phyloP scores from a whole-genome alignment of 768 basidiomycete species.

The Suillus weaverae region DNA sequence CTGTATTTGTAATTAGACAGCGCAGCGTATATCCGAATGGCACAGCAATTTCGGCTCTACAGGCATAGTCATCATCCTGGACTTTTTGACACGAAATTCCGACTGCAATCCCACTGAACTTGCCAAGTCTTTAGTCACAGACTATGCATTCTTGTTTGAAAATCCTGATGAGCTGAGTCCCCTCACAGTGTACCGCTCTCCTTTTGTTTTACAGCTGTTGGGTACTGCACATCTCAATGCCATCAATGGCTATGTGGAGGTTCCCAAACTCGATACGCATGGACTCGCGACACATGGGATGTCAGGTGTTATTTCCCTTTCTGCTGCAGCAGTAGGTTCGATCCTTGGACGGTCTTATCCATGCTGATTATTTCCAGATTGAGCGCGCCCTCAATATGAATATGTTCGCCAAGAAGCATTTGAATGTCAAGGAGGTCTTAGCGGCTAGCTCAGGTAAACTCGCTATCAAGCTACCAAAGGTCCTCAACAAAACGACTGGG shows the following conservation, averaged over 20 bases:
- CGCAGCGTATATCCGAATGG: conserved; percentile 6
- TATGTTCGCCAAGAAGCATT: no score
- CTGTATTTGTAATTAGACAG: background rate
- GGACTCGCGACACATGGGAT: background rate
- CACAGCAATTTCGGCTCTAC: conserved; percentile 10
- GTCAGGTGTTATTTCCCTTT: conserved; percentile 2
- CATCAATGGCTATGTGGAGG: conserved; percentile 1
- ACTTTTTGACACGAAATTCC: background rate
- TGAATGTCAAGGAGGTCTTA: no score
- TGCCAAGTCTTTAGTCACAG: no score
- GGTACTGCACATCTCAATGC: conserved; percentile 3
- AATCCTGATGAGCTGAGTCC: background rate
- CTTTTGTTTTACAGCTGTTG: conserved; percentile 4
- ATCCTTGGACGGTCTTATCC: no score
- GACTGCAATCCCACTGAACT: background rate
- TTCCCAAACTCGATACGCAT: background rate
- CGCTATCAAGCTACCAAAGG: background rate
- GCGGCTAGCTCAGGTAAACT: background rate
- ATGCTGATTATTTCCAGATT: no score
- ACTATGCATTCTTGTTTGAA: background rate
- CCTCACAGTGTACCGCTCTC: background rate
- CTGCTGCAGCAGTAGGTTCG: background rate
- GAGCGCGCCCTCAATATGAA: no score
- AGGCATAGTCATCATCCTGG: background rate
- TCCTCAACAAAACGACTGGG: background rate